phyloP scores from a whole-genome alignment of 2,329 filamentous ascomycete species.

The Paecilomyces sp. region DNA sequence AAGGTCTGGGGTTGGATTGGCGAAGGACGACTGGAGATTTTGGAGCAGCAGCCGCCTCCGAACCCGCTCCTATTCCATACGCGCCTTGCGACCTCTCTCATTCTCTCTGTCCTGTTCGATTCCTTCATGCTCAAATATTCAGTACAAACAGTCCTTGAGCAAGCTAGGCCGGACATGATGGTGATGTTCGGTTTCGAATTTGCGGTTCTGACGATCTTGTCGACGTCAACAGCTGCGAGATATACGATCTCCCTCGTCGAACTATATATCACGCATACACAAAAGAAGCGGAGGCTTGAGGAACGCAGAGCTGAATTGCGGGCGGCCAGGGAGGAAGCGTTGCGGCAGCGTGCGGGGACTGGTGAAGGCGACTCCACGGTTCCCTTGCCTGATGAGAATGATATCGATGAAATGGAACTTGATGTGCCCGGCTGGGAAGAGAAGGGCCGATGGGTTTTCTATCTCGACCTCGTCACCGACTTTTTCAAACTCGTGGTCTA shows the following conservation, averaged over 20 bases:
- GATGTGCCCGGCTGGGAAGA: slow-evolving; percentile 95
- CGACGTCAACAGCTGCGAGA: slow-evolving; percentile 68
- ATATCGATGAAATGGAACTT: slow-evolving; percentile 86
- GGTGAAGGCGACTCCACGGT: slow-evolving; percentile 28
- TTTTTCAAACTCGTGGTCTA: slow-evolving; percentile 89
- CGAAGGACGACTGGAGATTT: slow-evolving; percentile 83
- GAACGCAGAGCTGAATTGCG: slow-evolving; percentile 63
- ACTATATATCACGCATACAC: slow-evolving; percentile 63
- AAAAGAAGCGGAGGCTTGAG: slow-evolving; percentile 63
- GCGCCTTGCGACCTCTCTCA: slow-evolving; percentile 69
- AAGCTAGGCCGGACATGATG: slow-evolving; percentile 97
- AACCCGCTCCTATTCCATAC: slow-evolving; percentile 85
- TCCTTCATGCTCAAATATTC: slow-evolving; percentile 73
- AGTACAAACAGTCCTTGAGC: slow-evolving; percentile 72
- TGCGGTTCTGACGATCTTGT: slow-evolving; percentile 74
- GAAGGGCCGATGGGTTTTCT: slow-evolving; percentile 88
- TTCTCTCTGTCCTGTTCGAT: slow-evolving; percentile 74
- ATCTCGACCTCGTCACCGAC: slow-evolving; percentile 78
- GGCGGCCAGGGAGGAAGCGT: slow-evolving; percentile 42
- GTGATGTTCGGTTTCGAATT: slow-evolving; percentile 99
- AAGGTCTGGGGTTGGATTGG: slow-evolving; percentile 99
- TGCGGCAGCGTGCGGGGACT: slow-evolving; percentile 28
- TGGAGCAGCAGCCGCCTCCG: slow-evolving; percentile 89
- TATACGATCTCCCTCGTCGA: slow-evolving; percentile 77
- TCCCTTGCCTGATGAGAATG: slow-evolving; percentile 58